Evolutionary conservation across 139 green algal genomes (phyloP).

Genomic region (Astrephomene gubernaculifera): DNA sequence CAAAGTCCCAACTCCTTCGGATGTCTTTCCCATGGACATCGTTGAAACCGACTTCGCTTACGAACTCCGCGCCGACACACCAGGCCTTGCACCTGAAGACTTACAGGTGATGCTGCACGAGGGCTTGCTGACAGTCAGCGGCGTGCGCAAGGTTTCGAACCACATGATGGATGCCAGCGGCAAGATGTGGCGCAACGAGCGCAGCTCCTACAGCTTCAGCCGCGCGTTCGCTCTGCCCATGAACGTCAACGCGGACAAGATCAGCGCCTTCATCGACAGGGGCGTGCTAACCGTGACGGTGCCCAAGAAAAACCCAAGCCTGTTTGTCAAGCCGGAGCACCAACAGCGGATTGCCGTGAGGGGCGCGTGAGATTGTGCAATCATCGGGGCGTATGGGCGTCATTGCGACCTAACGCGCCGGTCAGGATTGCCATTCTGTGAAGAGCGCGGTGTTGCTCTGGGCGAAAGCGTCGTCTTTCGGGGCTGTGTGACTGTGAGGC

Average conservation of each 20-base stretch:
- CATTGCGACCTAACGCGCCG: no score
- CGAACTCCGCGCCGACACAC: conserved; percentile 22
- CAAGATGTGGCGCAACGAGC: conserved; percentile 48
- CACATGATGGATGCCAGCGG: conserved; percentile 31
- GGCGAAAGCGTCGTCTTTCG: no score
- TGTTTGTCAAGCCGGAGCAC: background rate
- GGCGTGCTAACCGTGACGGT: conserved; percentile 51
- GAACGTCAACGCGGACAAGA: conserved; percentile 29
- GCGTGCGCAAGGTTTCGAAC: conserved; percentile 14
- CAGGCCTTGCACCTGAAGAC: conserved; percentile 30
- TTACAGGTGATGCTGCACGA: conserved; percentile 1
- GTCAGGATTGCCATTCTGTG: no score
- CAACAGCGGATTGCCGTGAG: background rate
- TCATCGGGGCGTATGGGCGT: no score
- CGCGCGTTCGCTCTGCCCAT: conserved; percentile 54
- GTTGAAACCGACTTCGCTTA: background rate
- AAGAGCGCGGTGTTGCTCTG: no score
- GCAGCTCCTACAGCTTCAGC: conserved; percentile 32
- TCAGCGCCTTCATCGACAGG: conserved; percentile 47
- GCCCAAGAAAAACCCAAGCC: conserved; percentile 36
- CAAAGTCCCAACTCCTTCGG: background rate
- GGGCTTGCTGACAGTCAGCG: conserved; percentile 6
- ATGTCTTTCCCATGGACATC: background rate
- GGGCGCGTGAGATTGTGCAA: background rate
- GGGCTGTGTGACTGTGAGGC: no score